These are phyloP conservation scores for Arctostaphylos glauca DNA, from an alignment of 148 eudicot species.

Conservation along the genomic window DNA sequence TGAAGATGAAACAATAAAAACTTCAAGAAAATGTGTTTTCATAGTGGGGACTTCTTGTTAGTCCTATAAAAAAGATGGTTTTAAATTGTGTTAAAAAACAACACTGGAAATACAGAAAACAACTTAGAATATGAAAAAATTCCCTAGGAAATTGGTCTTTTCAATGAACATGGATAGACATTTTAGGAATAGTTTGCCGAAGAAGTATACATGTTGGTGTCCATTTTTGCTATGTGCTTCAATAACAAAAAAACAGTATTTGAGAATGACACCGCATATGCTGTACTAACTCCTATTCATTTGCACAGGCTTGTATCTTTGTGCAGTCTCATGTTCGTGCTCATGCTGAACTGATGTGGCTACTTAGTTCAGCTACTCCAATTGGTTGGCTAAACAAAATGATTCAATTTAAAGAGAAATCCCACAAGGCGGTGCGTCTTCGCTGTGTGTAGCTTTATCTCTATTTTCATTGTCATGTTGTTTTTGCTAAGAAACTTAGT, in stretches of 20 bases:
- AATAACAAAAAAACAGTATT: neutral
- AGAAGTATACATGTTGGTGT: neutral
- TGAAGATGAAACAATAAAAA: neutral
- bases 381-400: slow-evolving; percentile 97
- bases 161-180: neutral
- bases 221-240: neutral
- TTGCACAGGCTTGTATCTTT: slow-evolving; percentile 82
- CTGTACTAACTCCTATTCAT: slow-evolving; percentile 13
- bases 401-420: slow-evolving; percentile 99
- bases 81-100: neutral
- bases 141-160: neutral
- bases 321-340: slow-evolving; percentile 99
- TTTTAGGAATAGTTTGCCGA: neutral
- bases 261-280: neutral
- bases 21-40: neutral
- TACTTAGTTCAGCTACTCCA: slow-evolving; percentile 90
- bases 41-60: neutral
- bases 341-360: slow-evolving; percentile 96
- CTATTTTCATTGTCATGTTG: neutral
- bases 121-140: neutral
- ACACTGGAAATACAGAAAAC: neutral
- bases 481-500: neutral
- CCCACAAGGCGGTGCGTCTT: slow-evolving; percentile 74
- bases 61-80: neutral
- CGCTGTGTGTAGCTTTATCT: slow-evolving; percentile 17